Percentiles rank a stretch among this genome's conserved stretches.
Conservation (phyloP, 2,329 filamentous ascomycete species). For the Fusarium sp. region DNA sequence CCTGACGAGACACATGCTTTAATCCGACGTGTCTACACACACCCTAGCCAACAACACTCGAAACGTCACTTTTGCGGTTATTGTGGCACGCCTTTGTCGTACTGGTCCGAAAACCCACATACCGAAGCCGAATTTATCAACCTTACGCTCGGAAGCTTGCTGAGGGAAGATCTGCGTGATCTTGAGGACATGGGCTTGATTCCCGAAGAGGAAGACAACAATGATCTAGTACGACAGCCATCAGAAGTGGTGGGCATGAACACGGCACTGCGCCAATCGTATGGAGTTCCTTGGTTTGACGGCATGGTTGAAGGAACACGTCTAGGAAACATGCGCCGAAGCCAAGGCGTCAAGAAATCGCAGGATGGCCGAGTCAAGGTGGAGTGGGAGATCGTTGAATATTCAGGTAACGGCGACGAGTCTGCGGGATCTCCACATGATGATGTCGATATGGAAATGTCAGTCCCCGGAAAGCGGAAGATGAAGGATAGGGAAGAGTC, state of each 20-base stretch:
- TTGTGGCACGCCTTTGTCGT: constrained; percentile 86
- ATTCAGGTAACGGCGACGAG: constrained; percentile 60
- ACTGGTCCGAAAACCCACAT: constrained; percentile 80
- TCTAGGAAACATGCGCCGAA: constrained; percentile 74
- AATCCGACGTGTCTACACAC: constrained; percentile 76
- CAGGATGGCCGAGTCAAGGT: constrained; percentile 74
- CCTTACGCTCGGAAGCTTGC: constrained; percentile 82
- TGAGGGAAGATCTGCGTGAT: constrained; percentile 75
- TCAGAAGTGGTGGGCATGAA: constrained; percentile 42
- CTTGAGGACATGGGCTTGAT: constrained; percentile 82
- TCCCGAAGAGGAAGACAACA: constrained; percentile 57
- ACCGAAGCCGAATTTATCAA: constrained; percentile 82
- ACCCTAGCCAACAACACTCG: constrained; percentile 66
- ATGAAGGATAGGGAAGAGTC: constrained; percentile 56
- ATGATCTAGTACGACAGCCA: constrained; percentile 15
- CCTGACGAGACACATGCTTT: constrained; percentile 77
- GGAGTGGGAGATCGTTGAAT: constrained; percentile 89
- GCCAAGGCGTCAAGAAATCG: constrained; percentile 65
- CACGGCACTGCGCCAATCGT: constrained; percentile 63
- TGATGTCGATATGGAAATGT: constrained; percentile 52
- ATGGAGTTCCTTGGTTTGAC: constrained; percentile 88
- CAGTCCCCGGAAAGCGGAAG: constrained; percentile 64
- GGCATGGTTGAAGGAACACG: constrained; percentile 80
- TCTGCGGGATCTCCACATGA: constrained; percentile 39
- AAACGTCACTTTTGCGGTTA: constrained; percentile 90